Percentiles rank a stretch among this genome's conserved stretches.
These are phyloP conservation scores for Vaccinium myrtillus DNA, from an alignment of 148 eudicot species.

Conservation along the genomic window DNA sequence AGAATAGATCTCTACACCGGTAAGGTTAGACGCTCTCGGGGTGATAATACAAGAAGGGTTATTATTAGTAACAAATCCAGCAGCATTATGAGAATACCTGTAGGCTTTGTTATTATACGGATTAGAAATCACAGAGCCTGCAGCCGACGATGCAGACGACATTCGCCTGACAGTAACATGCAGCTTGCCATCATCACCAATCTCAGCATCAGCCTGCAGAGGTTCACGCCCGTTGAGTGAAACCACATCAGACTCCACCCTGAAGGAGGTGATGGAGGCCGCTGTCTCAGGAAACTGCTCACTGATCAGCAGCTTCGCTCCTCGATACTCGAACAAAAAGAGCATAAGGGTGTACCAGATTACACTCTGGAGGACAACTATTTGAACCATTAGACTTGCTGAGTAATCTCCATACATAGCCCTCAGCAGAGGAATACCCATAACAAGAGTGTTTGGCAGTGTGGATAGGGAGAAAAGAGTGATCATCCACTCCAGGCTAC, in stretches of 20 bases:
- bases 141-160: slow-evolving; percentile 13
- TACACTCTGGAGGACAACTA: slow-evolving; percentile 83
- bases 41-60: slow-evolving; percentile 39
- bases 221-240: slow-evolving; percentile 88
- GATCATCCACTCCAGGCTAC: slow-evolving; percentile 83
- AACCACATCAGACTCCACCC: slow-evolving; percentile 87
- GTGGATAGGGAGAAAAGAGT: slow-evolving; percentile 87
- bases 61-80: background rate
- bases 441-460: slow-evolving; percentile 87
- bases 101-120: slow-evolving; percentile 51
- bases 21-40: slow-evolving; percentile 79
- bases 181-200: slow-evolving; percentile 86
- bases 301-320: slow-evolving; percentile 72
- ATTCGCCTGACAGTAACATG: slow-evolving; percentile 82
- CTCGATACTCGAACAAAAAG: slow-evolving; percentile 84
- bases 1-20: slow-evolving; percentile 94
- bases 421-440: slow-evolving; percentile 82
- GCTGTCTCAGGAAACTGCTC: slow-evolving; percentile 96
- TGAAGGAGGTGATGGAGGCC: slow-evolving; percentile 72
- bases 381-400: slow-evolving; percentile 83
- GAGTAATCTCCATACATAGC: slow-evolving; percentile 95
- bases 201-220: slow-evolving; percentile 79
- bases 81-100: slow-evolving; percentile 21
- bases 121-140: slow-evolving; percentile 56
- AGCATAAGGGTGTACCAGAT: slow-evolving; percentile 94